Percentiles rank a stretch among this genome's conserved stretches.
Conservation (phyloP, 2,329 filamentous ascomycete species). For the Sporothrix pallida region DNA sequence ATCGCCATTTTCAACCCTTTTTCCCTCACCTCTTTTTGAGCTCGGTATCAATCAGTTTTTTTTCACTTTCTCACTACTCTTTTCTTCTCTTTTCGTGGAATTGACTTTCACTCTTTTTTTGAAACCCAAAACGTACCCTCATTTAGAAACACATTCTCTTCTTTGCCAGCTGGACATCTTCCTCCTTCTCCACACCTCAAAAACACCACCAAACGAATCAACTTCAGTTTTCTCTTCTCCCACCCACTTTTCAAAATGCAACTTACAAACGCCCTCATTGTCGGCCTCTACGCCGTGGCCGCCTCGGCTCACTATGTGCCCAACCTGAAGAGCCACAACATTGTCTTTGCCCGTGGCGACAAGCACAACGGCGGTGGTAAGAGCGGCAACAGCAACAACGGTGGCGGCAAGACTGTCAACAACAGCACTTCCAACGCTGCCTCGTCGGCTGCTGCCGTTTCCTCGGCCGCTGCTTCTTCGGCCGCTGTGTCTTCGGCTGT, state of each 20-base stretch:
- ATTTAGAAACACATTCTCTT: constrained; percentile 8
- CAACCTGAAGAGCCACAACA: constrained; percentile 46
- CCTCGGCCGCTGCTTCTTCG: background rate
- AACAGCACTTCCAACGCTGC: constrained; percentile 26
- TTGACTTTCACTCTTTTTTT: constrained; percentile 29
- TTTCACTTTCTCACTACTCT: constrained; percentile 39
- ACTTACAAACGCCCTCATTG: constrained; percentile 48
- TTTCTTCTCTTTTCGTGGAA: constrained; percentile 35
- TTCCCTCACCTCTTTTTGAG: background rate
- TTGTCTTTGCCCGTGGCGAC: constrained; percentile 42
- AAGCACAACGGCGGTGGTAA: constrained; percentile 24
- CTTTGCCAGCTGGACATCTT: constrained; percentile 26
- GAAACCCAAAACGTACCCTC: background rate
- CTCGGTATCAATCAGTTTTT: constrained; percentile 25
- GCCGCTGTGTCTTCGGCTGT: background rate
- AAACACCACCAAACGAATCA: background rate
- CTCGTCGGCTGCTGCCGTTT: constrained; percentile 2
- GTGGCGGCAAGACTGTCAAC: background rate
- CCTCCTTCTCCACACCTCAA: background rate
- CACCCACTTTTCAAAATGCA: constrained; percentile 53
- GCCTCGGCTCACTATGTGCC: constrained; percentile 50
- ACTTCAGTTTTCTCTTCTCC: background rate
- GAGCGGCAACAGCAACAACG: background rate
- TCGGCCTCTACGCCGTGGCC: constrained; percentile 54
- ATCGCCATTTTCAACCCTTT: constrained; percentile 6